phyloP scores from a whole-genome alignment of 1,284 basidiomycete genomes.

The Melampsora americana region DNA sequence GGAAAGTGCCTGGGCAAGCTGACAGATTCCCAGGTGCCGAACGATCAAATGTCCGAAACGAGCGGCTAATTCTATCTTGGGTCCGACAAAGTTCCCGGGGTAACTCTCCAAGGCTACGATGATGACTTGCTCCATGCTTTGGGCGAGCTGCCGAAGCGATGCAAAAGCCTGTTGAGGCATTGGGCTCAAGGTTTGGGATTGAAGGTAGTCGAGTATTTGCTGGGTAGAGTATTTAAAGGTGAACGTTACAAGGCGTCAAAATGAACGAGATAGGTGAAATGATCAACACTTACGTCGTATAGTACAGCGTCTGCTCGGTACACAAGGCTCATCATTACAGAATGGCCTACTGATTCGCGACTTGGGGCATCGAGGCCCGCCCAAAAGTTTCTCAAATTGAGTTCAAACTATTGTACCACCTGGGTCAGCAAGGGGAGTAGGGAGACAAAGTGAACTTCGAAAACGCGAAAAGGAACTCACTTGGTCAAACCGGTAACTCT shows the following conservation, averaged over 20 bases:
- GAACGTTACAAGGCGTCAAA: neutral
- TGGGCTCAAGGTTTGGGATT: conserved; percentile 74
- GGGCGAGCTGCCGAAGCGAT: conserved; percentile 72
- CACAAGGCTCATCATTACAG: conserved; percentile 78
- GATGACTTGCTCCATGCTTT: conserved; percentile 84
- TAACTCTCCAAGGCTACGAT: conserved; percentile 73
- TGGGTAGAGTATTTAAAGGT: conserved; percentile 52
- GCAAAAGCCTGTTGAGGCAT: conserved; percentile 67
- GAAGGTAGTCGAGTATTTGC: conserved; percentile 79
- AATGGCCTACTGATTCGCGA: conserved; percentile 77
- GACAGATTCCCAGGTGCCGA: conserved; percentile 81
- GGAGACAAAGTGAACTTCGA: neutral
- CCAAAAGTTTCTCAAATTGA: conserved; percentile 78
- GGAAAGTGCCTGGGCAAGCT: conserved; percentile 77
- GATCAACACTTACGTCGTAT: conserved; percentile 66
- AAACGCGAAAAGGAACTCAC: conserved; percentile 7
- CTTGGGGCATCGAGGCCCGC: conserved; percentile 67
- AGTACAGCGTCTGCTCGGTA: conserved; percentile 80
- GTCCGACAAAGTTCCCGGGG: conserved; percentile 81
- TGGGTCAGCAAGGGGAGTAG: conserved; percentile 1
- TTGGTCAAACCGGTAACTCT: conserved; percentile 71
- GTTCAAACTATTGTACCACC: conserved; percentile 63
- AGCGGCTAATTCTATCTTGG: conserved; percentile 79
- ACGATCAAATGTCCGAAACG: conserved; percentile 82
- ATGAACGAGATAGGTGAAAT: conserved; percentile 18